These are phyloP conservation scores for Aspergillus heteromorphus DNA, from an alignment of 495 filamentous ascomycete genomes.

Conservation along the genomic window DNA sequence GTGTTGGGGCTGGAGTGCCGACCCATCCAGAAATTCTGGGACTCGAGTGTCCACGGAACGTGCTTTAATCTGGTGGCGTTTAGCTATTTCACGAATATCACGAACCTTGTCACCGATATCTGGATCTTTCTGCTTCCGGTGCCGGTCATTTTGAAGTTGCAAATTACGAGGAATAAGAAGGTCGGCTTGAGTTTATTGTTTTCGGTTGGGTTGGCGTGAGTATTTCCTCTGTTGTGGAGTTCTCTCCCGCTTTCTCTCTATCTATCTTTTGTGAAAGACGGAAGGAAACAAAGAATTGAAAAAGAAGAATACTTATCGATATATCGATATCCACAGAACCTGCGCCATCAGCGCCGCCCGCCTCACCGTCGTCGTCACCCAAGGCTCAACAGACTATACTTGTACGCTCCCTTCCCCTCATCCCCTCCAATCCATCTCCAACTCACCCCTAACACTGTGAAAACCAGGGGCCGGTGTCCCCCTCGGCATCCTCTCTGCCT, in stretches of 20 bases:
- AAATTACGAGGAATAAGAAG: slow-evolving; percentile 25
- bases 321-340: slow-evolving; percentile 16
- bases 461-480: slow-evolving; percentile 31
- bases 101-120: slow-evolving; percentile 30
- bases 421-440: background rate
- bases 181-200: slow-evolving; percentile 37
- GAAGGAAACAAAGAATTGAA: too few relatives aligned
- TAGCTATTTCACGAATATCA: slow-evolving; percentile 32
- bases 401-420: slow-evolving; percentile 17
- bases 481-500: slow-evolving; percentile 36
- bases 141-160: slow-evolving; percentile 24
- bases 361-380: slow-evolving; percentile 32
- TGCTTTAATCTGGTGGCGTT: slow-evolving; percentile 28
- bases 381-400: slow-evolving; percentile 35
- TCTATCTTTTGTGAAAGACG: background rate
- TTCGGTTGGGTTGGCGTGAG: slow-evolving; percentile 31
- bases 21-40: slow-evolving; percentile 32
- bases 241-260: background rate
- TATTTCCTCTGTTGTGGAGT: background rate
- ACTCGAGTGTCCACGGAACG: slow-evolving; percentile 10
- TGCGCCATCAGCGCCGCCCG: slow-evolving; percentile 36
- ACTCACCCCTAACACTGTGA: background rate
- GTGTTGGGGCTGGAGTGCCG: slow-evolving; percentile 20
- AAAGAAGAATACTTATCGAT: too few relatives aligned
- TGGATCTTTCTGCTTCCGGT: slow-evolving; percentile 37